Evolutionary conservation across 2,329 filamentous ascomycete species (phyloP), one percentile per base, ranked within the genome.

Genomic region (Xylaria polymorpha): DNA sequence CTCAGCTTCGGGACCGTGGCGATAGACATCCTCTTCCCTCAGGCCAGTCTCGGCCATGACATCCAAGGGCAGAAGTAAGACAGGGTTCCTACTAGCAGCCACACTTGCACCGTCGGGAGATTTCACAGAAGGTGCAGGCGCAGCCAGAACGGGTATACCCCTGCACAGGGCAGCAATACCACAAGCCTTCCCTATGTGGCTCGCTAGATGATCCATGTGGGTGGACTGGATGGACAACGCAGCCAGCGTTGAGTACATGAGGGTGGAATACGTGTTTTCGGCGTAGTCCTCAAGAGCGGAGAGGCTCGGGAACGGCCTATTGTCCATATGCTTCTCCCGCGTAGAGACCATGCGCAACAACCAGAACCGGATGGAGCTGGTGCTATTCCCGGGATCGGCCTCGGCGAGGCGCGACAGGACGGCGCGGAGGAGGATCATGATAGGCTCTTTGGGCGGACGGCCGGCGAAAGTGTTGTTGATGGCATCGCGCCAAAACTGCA

Each of bases 401-500:
- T 80, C 81, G 74, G 80, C 81, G 77, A 93, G 86, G 71, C 89
- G 86, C 7, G 87, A 84, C 18, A 97, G 86, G 25, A 92, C 92
- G 66, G 90, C 88, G 70, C 93, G 87, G 1, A 99, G 86, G 5
- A 98, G 85, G 37, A 97, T 88, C 67, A 94, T 95, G 50, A 98
- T 93, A 25, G 96, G 96, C 79, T 99, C 94, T 76, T 94, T 93
- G 1, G 94, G 94, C 1, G 96, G 94, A 0, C 85, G 84, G 39
- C 92, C 92, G 1, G 91, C 86, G 69, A 98, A 91, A 1, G 93
- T 92, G 70, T 91, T 90, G 63, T 91, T 87, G 61, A 99, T 84
- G 4, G 93, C 90, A 75, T 98, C 94, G 59, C 93, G 89, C 93
- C 96, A 98, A 84, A 98, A 98, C 80, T 97, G 93, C 81, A 97